A percentile compares a stretch with the other conserved stretches of the same genome.
These are phyloP conservation scores for Colletotrichum sp. DNA, from an alignment of 2,329 filamentous ascomycete genomes.

Conservation along the genomic window DNA sequence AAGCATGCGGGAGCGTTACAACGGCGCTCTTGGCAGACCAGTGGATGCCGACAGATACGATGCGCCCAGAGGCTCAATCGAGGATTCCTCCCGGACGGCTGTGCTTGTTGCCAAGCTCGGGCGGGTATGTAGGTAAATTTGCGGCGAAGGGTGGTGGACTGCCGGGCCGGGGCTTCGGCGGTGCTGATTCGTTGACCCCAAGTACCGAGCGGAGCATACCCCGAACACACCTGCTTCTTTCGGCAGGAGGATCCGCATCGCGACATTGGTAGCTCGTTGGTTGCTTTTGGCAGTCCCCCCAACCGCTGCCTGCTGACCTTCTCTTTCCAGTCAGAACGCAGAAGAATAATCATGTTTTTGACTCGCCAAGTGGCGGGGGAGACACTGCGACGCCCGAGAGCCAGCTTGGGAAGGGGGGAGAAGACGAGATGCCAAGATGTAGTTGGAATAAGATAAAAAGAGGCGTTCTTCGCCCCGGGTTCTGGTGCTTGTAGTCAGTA, in stretches of 20 bases:
- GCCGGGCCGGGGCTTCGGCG: neutral
- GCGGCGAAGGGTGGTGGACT: conserved; percentile 13
- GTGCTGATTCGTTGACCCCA: neutral
- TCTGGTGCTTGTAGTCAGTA: neutral
- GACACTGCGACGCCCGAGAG: neutral
- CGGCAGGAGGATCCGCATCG: conserved; percentile 10
- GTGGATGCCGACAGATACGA: conserved; percentile 1
- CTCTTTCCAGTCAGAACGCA: conserved; percentile 3
- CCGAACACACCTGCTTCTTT: conserved; percentile 19
- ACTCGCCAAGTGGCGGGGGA: neutral
- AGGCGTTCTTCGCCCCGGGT: neutral
- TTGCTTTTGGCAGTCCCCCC: neutral
- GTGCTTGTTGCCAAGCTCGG: conserved; percentile 11
- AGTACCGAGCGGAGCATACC: conserved; percentile 7
- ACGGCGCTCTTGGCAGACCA: conserved; percentile 4
- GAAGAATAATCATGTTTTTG: neutral
- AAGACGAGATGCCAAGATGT: neutral
- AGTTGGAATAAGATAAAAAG: conserved; percentile 3
- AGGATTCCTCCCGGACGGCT: neutral
- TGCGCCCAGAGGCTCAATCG: neutral
- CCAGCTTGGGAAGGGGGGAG: neutral
- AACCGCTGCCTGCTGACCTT: neutral
- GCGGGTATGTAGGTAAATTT: conserved; percentile 16
- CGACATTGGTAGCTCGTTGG: conserved; percentile 1
- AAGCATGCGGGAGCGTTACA: conserved; percentile 9